Conservation (phyloP, 805 yeast species). For the Wickerhamiella bombiphila region DNA sequence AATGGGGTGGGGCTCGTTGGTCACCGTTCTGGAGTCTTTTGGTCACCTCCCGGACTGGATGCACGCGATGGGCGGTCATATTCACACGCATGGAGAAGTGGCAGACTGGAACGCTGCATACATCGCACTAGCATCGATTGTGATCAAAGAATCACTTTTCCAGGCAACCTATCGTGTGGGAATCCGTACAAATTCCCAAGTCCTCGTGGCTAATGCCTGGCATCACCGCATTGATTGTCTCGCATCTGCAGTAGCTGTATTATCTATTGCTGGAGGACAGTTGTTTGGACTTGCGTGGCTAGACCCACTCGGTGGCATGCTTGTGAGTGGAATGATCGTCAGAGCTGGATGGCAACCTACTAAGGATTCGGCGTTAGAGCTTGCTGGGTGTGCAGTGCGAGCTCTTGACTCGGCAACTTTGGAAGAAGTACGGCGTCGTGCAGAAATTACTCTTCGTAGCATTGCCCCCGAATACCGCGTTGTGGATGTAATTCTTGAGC, state of each 20-base stretch:
- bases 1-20: conserved; percentile 76
- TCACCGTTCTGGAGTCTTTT: conserved; percentile 20
- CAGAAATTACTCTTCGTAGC: conserved; percentile 4
- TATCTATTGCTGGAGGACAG: conserved; percentile 76
- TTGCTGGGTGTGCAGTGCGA: conserved; percentile 42
- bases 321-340: conserved; percentile 69
- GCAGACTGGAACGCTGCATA: conserved; percentile 87
- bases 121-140: conserved; percentile 83
- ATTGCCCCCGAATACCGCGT: conserved; percentile 11
- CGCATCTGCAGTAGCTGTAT: conserved; percentile 80
- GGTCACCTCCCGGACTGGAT: conserved; percentile 29
- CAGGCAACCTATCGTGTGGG: conserved; percentile 75
- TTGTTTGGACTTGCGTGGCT: conserved; percentile 65
- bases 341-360: conserved; percentile 74
- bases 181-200: conserved; percentile 62
- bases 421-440: conserved; percentile 9
- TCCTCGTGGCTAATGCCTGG: conserved; percentile 94
- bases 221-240: conserved; percentile 91
- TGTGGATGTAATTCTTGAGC: conserved; percentile 12
- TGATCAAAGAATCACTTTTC: conserved; percentile 76
- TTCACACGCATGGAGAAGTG: conserved; percentile 25
- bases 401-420: conserved; percentile 11
- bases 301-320: conserved; percentile 82
- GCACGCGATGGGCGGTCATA: conserved; percentile 32
- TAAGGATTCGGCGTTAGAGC: conserved; percentile 52